Conservation (phyloP, 495 filamentous ascomycete species). For the Daldinia caldariorum region DNA sequence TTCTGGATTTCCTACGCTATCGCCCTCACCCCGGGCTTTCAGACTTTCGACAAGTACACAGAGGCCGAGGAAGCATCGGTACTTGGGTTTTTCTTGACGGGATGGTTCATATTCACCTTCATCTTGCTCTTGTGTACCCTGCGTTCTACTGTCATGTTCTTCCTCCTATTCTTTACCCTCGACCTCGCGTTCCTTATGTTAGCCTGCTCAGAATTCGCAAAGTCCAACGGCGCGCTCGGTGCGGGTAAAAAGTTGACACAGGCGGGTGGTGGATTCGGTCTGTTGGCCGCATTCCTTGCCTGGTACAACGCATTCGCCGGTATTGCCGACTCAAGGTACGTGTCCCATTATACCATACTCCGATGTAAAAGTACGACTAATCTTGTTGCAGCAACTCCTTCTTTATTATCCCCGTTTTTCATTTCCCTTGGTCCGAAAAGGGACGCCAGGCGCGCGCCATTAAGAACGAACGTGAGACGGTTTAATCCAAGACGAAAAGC, state of each 20-base stretch:
- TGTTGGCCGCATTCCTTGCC: conserved; percentile 87
- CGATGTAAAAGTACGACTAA: conserved; percentile 2
- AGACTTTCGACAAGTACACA: conserved; percentile 64
- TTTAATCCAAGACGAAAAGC: conserved; percentile 27
- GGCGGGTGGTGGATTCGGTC: conserved; percentile 87
- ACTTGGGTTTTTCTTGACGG: conserved; percentile 86
- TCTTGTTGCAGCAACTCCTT: conserved; percentile 74
- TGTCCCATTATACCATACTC: background rate
- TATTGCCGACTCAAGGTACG: conserved; percentile 88
- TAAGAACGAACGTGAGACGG: conserved; percentile 51
- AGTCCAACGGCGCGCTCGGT: conserved; percentile 43
- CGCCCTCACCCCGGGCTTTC: conserved; percentile 83
- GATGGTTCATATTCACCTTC: conserved; percentile 98
- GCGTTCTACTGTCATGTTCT: conserved; percentile 95
- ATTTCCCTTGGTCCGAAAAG: conserved; percentile 97
- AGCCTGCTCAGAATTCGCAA: conserved; percentile 73
- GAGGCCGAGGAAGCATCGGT: conserved; percentile 60
- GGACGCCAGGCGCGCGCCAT: conserved; percentile 67
- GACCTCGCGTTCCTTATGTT: conserved; percentile 93
- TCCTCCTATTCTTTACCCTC: conserved; percentile 91
- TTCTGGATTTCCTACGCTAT: conserved; percentile 97
- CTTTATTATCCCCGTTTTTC: conserved; percentile 92
- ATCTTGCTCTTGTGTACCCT: conserved; percentile 89
- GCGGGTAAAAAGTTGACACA: conserved; percentile 63
- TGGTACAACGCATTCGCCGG: conserved; percentile 98